phyloP scores from a whole-genome alignment of 2,329 filamentous ascomycete genomes.

The Orbilia brochopaga region DNA sequence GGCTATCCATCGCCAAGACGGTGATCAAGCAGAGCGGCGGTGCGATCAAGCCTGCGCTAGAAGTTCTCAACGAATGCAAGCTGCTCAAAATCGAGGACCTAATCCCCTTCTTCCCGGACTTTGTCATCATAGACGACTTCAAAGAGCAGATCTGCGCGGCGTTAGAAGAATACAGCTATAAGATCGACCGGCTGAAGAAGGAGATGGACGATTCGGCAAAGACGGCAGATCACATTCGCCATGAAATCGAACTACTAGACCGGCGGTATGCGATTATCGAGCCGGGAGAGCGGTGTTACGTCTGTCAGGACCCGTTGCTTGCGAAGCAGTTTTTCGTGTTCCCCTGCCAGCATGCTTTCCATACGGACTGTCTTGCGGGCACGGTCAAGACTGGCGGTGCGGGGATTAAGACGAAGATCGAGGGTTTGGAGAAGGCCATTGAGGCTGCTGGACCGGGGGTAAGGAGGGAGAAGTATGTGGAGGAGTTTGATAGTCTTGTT shows the following conservation, averaged over 20 bases:
- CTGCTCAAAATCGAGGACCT: conserved; percentile 93
- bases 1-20: conserved; percentile 92
- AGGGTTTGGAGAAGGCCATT: conserved; percentile 82
- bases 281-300: conserved; percentile 91
- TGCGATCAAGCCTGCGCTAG: conserved; percentile 84
- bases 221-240: conserved; percentile 87
- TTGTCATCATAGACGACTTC: conserved; percentile 98
- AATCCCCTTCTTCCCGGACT: conserved; percentile 98
- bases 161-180: conserved; percentile 88
- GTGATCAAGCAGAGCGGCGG: conserved; percentile 85
- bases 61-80: conserved; percentile 89
- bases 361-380: conserved; percentile 88
- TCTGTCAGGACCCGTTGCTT: conserved; percentile 82
- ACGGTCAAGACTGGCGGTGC: conserved; percentile 81
- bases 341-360: conserved; percentile 96
- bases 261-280: conserved; percentile 94
- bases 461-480: conserved; percentile 80
- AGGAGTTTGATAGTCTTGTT: conserved; percentile 88
- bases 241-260: conserved; percentile 84
- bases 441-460: conserved; percentile 72
- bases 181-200: conserved; percentile 83
- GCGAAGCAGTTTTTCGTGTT: conserved; percentile 97
- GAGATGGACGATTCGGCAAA: conserved; percentile 95
- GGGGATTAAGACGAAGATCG: conserved; percentile 77
- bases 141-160: conserved; percentile 96